phyloP scores from a whole-genome alignment of 176 grass and related monocot genomes.

The Lolium perenne region DNA sequence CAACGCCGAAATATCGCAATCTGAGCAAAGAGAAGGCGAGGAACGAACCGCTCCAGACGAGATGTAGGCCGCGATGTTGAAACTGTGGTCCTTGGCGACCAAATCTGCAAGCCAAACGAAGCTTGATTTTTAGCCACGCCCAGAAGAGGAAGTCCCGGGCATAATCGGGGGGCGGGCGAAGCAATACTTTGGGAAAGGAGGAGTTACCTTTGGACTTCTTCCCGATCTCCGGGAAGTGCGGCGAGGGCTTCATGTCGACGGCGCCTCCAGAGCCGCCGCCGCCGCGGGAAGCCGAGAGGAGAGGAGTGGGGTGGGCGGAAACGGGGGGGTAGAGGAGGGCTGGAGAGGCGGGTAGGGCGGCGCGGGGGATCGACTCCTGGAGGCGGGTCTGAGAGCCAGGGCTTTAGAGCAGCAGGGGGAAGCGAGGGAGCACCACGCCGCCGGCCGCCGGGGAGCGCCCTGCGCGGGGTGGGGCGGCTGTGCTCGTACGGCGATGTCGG shows the following conservation, averaged over 20 bases:
- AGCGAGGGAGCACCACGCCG: not conserved
- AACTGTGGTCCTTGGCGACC: slow-evolving; percentile 72
- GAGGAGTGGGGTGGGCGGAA: not conserved
- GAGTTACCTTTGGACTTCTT: slow-evolving; percentile 81
- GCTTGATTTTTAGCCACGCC: slow-evolving; percentile 25
- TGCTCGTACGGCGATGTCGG: not conserved
- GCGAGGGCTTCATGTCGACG: slow-evolving; percentile 68
- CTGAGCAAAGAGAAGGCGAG: not conserved
- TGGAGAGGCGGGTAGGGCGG: not conserved
- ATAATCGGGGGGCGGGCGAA: not conserved
- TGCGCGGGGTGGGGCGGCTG: not conserved
- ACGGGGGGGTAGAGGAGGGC: not conserved
- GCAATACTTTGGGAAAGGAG: not conserved
- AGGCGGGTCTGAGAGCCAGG: not conserved
- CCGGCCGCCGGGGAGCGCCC: not conserved
- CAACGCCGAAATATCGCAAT: slow-evolving; percentile 24
- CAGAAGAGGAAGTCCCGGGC: not conserved
- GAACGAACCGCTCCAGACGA: slow-evolving; percentile 57
- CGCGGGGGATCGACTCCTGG: not conserved
- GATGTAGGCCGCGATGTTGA: slow-evolving; percentile 75
- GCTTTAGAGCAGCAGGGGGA: not conserved
- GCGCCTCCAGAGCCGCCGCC: slow-evolving; percentile 39
- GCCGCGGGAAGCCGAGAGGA: not conserved
- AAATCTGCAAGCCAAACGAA: slow-evolving; percentile 53
- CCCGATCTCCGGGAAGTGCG: slow-evolving; percentile 72